Evolutionary conservation across 1,139 yeast species (phyloP).

Genomic region (Saccharomyces hybrid): DNA sequence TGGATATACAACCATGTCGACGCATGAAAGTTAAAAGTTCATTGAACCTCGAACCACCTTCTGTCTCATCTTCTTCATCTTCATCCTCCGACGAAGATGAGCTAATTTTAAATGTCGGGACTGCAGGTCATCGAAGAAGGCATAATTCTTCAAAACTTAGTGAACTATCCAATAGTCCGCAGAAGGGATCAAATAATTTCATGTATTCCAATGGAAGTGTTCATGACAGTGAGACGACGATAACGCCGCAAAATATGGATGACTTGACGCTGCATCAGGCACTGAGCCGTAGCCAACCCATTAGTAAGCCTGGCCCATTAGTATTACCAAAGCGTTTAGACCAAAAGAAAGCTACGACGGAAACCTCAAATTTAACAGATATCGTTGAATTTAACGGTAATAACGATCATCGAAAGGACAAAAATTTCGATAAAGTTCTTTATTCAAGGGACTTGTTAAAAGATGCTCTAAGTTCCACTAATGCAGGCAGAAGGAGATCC

Average conservation of each 20-base stretch:
- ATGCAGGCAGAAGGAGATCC: constrained; percentile 5
- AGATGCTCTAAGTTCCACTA: constrained; percentile 6
- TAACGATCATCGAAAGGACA: neutral
- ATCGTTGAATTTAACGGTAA: constrained; percentile 2
- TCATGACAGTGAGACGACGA: neutral
- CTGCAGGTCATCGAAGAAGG: constrained; percentile 13
- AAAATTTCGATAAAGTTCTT: neutral
- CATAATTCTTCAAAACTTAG: constrained; percentile 5
- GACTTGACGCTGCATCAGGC: neutral
- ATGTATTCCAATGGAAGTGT: neutral
- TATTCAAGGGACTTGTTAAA: constrained; percentile 11
- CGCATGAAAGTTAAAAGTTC: neutral
- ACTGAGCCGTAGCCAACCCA: neutral
- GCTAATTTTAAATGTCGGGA: constrained; percentile 13
- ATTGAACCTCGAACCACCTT: neutral
- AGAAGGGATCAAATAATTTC: constrained; percentile 1
- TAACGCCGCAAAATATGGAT: neutral
- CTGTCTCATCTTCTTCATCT: constrained; percentile 2
- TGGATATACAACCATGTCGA: constrained; percentile 7
- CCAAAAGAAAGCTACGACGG: constrained; percentile 9
- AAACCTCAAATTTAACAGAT: constrained; percentile 10
- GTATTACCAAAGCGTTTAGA: constrained; percentile 6
- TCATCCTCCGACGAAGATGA: constrained; percentile 10
- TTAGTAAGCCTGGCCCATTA: neutral
- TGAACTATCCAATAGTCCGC: constrained; percentile 1